These are phyloP conservation scores for Grigorovia yakushimaensis DNA, from an alignment of 805 yeast genomes.

Conservation along the genomic window DNA sequence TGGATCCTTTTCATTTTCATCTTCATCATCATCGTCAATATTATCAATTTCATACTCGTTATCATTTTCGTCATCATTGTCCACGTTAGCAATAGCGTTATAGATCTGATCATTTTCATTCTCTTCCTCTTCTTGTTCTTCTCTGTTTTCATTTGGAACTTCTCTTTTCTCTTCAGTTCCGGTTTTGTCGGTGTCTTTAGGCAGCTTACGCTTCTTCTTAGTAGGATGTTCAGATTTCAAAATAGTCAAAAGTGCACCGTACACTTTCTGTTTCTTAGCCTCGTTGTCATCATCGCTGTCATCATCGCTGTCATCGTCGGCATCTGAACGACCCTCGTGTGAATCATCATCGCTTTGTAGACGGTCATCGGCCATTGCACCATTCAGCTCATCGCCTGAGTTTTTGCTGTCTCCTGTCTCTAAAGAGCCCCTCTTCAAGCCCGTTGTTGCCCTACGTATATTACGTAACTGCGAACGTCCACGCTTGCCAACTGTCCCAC, in stretches of 20 bases:
- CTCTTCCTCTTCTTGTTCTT: slow-evolving; percentile 22
- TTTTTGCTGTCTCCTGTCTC: not conserved
- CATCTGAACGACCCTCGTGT: slow-evolving; percentile 5
- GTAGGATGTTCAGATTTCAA: slow-evolving; percentile 39
- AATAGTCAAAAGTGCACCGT: slow-evolving; percentile 57
- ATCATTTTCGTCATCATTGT: slow-evolving; percentile 21
- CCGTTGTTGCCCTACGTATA: slow-evolving; percentile 27
- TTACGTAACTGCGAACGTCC: not conserved
- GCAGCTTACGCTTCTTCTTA: slow-evolving; percentile 10
- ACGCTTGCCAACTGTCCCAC: not conserved
- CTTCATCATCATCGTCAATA: slow-evolving; percentile 21
- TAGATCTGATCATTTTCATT: slow-evolving; percentile 26
- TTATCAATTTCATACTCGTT: slow-evolving; percentile 19
- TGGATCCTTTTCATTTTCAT: slow-evolving; percentile 49
- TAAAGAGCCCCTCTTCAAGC: slow-evolving; percentile 6
- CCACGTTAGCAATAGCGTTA: slow-evolving; percentile 18
- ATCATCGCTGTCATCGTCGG: slow-evolving; percentile 8
- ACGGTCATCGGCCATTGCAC: slow-evolving; percentile 5
- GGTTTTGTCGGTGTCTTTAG: slow-evolving; percentile 1
- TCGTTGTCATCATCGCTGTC: slow-evolving; percentile 16
- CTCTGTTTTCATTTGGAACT: slow-evolving; percentile 9
- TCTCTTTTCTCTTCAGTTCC: slow-evolving; percentile 6
- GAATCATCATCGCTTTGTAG: not conserved
- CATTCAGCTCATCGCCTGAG: slow-evolving; percentile 9
- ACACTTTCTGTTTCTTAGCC: slow-evolving; percentile 38